These are phyloP conservation scores for Venturiaceae sp. DNA, from an alignment of 2,329 filamentous ascomycete genomes.

Conservation along the genomic window DNA sequence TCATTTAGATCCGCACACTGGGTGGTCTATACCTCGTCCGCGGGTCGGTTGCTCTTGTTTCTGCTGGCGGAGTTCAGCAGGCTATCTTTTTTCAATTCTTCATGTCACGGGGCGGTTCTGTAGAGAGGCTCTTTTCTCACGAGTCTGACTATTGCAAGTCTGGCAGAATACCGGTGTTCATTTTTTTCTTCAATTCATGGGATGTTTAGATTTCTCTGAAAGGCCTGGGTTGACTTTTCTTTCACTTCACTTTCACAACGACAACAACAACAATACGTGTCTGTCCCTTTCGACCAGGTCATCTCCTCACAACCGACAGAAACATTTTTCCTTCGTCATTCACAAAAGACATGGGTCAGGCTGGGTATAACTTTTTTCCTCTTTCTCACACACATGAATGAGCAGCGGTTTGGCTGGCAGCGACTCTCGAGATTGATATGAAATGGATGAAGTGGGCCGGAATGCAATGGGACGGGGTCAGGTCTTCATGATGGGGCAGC, in stretches of 20 bases:
- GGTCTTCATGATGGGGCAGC: not conserved
- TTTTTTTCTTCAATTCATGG: not conserved
- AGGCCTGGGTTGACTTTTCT: not conserved
- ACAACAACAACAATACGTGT: not conserved
- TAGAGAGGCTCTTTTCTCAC: not conserved
- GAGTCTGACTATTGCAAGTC: not conserved
- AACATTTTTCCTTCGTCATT: not conserved
- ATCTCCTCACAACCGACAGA: not conserved
- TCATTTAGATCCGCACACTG: not conserved
- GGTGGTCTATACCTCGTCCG: conserved; percentile 1
- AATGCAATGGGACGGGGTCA: not conserved
- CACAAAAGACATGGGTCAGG: conserved; percentile 1
- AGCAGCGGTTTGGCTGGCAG: no score
- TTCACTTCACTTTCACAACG: not conserved
- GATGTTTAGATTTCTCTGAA: conserved; percentile 1
- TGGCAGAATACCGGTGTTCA: conserved; percentile 2
- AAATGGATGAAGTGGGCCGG: not conserved
- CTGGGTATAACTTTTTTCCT: not conserved
- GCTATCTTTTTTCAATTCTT: not conserved
- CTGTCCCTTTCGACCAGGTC: not conserved
- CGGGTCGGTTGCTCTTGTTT: conserved; percentile 1
- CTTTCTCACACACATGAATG: not conserved
- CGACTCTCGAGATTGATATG: not conserved
- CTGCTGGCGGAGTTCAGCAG: conserved; percentile 1
- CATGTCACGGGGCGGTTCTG: not conserved